phyloP scores from a whole-genome alignment of 768 basidiomycete genomes.

The Boletus rubroflammeus region DNA sequence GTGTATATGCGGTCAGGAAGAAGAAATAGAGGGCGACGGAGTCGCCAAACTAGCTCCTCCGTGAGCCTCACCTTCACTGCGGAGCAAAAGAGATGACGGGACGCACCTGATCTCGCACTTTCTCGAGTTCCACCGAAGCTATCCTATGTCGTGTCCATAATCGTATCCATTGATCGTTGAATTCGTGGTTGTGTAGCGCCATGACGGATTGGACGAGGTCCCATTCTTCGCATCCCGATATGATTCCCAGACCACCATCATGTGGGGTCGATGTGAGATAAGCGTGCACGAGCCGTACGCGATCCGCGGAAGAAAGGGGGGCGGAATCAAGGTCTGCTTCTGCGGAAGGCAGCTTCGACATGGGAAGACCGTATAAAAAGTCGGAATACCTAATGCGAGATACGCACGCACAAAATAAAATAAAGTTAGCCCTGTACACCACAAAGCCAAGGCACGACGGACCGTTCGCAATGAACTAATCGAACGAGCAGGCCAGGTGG shows the following conservation, averaged over 20 bases:
- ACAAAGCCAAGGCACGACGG: constrained; percentile 23
- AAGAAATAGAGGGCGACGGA: constrained; percentile 84
- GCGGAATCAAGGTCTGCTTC: constrained; percentile 42
- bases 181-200: constrained; percentile 78
- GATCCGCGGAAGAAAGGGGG: constrained; percentile 64
- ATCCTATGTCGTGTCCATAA: constrained; percentile 68
- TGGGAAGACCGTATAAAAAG: constrained; percentile 73
- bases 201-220: constrained; percentile 77
- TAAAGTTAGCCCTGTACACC: background rate
- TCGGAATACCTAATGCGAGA: constrained; percentile 55
- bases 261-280: constrained; percentile 63
- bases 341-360: constrained; percentile 40
- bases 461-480: constrained; percentile 75
- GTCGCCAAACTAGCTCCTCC: constrained; percentile 61
- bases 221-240: constrained; percentile 70
- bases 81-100: background rate
- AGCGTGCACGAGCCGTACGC: constrained; percentile 72
- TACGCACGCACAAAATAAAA: background rate
- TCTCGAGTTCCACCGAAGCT: constrained; percentile 60
- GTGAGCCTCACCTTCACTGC: background rate
- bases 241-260: constrained; percentile 86
- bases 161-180: constrained; percentile 77
- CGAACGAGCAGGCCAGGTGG: constrained; percentile 56
- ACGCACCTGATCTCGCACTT: constrained; percentile 68
- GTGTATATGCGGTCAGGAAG: constrained; percentile 83